Evolutionary conservation across 148 eudicot genomes (phyloP).

Genomic region (Mesembryanthemum crystallinum): DNA sequence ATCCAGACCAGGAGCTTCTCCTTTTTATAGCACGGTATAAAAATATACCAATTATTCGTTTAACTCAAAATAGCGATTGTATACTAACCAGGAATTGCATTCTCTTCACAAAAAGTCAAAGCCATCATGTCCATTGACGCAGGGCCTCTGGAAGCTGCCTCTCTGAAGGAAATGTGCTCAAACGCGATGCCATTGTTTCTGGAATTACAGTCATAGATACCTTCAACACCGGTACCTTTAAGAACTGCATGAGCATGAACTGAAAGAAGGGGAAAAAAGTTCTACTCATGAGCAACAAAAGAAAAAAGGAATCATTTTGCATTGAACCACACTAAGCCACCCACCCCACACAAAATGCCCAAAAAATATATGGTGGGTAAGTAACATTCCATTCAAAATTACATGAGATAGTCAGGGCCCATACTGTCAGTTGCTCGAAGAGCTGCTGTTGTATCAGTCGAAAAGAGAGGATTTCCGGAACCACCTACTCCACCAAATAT

Average conservation of each 20-base stretch:
- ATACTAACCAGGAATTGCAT: conserved; percentile 79
- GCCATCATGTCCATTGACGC: conserved; percentile 90
- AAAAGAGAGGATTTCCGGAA: conserved; percentile 83
- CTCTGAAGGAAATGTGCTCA: conserved; percentile 86
- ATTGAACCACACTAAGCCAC: background rate
- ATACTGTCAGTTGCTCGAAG: conserved; percentile 94
- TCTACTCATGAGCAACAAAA: background rate
- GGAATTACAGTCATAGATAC: conserved; percentile 62
- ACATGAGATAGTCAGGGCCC: conserved; percentile 17
- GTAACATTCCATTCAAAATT: background rate
- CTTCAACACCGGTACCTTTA: conserved; percentile 76
- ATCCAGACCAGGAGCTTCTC: background rate
- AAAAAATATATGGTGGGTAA: background rate
- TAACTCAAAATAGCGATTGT: background rate
- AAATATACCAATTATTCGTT: conserved; percentile 6
- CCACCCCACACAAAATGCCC: background rate
- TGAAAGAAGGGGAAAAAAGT: conserved; percentile 29
- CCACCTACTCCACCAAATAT: conserved; percentile 97
- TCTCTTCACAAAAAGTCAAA: conserved; percentile 81
- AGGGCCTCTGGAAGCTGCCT: conserved; percentile 69
- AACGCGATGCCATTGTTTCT: conserved; percentile 49
- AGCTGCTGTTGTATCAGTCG: conserved; percentile 97
- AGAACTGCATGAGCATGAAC: conserved; percentile 93
- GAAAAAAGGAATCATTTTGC: background rate
- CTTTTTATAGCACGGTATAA: background rate